Conservation (phyloP, 202 grass and related monocot genomes). For the Zizania palustris region DNA sequence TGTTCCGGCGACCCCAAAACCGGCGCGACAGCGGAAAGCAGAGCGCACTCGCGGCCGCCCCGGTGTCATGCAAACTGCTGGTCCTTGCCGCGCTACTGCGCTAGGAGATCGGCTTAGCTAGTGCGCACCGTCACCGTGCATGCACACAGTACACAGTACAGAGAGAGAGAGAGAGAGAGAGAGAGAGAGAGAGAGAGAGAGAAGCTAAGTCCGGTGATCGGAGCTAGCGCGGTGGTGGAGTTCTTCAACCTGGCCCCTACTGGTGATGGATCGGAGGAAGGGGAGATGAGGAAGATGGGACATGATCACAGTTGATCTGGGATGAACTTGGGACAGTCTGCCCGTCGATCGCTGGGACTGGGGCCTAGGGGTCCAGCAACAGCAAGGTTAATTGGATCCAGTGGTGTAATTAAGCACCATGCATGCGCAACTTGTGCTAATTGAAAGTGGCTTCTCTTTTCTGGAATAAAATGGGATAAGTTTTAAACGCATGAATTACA, state of each 20-base stretch:
- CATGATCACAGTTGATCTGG: background rate
- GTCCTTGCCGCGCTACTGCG: background rate
- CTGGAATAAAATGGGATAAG: no score
- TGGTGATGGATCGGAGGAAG: background rate
- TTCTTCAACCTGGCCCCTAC: background rate
- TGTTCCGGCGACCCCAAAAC: conserved; percentile 12
- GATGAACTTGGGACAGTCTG: background rate
- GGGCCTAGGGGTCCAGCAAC: background rate
- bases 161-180: no score
- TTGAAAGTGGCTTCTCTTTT: no score
- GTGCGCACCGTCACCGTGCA: background rate
- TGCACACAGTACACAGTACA: background rate
- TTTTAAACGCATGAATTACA: no score
- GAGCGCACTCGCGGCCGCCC: background rate
- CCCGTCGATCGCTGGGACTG: background rate
- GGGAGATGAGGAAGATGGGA: background rate
- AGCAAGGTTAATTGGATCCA: background rate
- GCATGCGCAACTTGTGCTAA: no score
- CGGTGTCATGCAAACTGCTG: background rate
- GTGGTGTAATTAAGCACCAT: no score
- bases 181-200: background rate
- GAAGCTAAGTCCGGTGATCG: background rate
- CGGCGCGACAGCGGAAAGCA: conserved; percentile 24
- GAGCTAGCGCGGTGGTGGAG: background rate
- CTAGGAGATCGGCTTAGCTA: background rate